A percentile compares a stretch with the other conserved stretches of the same genome.
These are phyloP conservation scores for Hippophae gyantsensis DNA, from an alignment of 306 rosid genomes.

Conservation along the genomic window DNA sequence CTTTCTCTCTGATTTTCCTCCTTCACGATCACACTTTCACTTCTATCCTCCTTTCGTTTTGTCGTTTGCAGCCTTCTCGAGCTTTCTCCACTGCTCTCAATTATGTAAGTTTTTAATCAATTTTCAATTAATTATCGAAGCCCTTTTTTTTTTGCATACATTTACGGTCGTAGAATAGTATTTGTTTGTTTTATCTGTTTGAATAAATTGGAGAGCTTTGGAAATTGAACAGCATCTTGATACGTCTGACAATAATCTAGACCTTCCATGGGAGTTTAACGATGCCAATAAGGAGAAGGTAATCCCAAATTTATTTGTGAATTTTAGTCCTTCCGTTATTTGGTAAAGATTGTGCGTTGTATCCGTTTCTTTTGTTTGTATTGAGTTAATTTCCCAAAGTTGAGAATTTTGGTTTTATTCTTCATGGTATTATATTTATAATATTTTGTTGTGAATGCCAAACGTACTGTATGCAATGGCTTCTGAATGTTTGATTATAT, in stretches of 20 bases:
- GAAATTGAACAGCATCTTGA: constrained; percentile 60
- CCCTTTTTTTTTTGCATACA: neutral
- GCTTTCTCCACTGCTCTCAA: constrained; percentile 85
- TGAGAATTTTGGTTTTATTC: neutral
- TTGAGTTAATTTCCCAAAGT: neutral
- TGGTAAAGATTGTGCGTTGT: neutral
- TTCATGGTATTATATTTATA: no score
- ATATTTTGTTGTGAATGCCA: no score
- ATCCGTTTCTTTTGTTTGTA: neutral
- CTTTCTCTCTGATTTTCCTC: constrained; percentile 10
- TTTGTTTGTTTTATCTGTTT: neutral
- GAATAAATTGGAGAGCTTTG: constrained; percentile 10
- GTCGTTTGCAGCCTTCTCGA: constrained; percentile 48
- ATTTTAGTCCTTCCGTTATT: neutral
- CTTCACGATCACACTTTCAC: constrained; percentile 9
- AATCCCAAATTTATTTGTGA: neutral
- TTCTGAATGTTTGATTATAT: no score
- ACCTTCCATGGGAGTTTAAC: constrained; percentile 70
- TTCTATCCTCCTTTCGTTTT: neutral
- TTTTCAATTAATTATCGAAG: neutral
- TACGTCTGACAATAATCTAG: constrained; percentile 71
- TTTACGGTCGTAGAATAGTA: neutral
- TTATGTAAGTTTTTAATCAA: constrained; percentile 47
- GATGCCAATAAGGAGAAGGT: constrained; percentile 63
- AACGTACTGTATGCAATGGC: no score